These are phyloP conservation scores for Acanthamoeba rhysodes DNA, from an alignment of 208 protist species.

Conservation along the genomic window DNA sequence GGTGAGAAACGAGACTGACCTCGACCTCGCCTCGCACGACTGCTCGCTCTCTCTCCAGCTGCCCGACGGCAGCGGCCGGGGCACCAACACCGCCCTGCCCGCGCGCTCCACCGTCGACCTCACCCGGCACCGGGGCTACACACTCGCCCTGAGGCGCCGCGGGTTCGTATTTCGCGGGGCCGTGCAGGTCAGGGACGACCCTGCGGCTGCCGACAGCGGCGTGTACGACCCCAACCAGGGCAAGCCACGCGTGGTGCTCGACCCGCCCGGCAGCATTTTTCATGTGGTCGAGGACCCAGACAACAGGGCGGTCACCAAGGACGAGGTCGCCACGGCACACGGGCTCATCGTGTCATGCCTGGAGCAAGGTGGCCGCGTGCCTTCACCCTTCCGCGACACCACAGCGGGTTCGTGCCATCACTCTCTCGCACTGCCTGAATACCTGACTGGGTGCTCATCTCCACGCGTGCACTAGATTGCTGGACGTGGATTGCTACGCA, in stretches of 20 bases:
- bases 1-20: constrained; percentile 16
- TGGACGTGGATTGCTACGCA: constrained; percentile 36
- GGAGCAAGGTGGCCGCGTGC: constrained; percentile 7
- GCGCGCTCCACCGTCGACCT: constrained; percentile 38
- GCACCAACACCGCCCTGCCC: neutral
- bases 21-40: neutral
- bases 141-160: neutral
- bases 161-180: neutral
- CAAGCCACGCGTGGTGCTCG: neutral
- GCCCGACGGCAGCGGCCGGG: neutral
- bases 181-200: neutral
- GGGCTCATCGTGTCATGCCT: neutral
- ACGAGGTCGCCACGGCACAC: neutral
- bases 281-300: neutral
- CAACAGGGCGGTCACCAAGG: neutral
- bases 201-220: neutral
- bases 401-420: neutral
- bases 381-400: neutral
- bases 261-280: constrained; percentile 6
- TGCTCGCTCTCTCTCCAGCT: neutral
- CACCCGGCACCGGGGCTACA: neutral
- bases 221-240: neutral
- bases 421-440: neutral
- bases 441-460: neutral
- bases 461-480: neutral